A percentile compares a stretch with the other conserved stretches of the same genome.
These are phyloP conservation scores for Cicer pinnatifidum DNA, from an alignment of 306 rosid genomes.

Conservation along the genomic window DNA sequence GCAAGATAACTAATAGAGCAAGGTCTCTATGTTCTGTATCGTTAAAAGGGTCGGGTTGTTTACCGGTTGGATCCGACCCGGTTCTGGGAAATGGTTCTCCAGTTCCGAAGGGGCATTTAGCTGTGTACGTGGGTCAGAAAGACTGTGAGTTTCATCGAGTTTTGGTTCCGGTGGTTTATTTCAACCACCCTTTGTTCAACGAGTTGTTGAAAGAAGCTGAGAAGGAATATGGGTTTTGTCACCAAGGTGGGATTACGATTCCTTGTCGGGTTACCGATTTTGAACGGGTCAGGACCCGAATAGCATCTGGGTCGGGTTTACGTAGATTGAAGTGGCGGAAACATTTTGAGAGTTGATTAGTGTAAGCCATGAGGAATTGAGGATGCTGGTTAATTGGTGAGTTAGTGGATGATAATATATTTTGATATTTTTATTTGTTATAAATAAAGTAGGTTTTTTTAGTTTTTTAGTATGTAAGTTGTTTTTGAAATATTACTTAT, in stretches of 20 bases:
- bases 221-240: slow-evolving; percentile 73
- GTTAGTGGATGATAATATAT: not conserved
- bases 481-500: no score
- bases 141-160: slow-evolving; percentile 78
- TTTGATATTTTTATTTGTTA: not conserved
- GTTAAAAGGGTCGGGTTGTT: slow-evolving; percentile 52
- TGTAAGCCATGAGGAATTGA: slow-evolving; percentile 8
- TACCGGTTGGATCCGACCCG: slow-evolving; percentile 51
- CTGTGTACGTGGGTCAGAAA: slow-evolving; percentile 82
- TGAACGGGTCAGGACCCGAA: slow-evolving; percentile 74
- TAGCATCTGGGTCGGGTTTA: slow-evolving; percentile 57
- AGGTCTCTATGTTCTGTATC: slow-evolving; percentile 51
- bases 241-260: slow-evolving; percentile 83
- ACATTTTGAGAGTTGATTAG: not conserved
- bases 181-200: slow-evolving; percentile 84
- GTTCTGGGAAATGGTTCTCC: slow-evolving; percentile 5
- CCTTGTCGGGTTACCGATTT: slow-evolving; percentile 81
- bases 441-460: not conserved
- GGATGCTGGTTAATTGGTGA: slow-evolving; percentile 41
- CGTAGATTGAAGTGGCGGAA: slow-evolving; percentile 54
- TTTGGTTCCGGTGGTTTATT: slow-evolving; percentile 87
- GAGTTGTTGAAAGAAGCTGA: slow-evolving; percentile 75
- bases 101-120: slow-evolving; percentile 88
- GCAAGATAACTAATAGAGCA: slow-evolving; percentile 55
- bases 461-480: not conserved